Evolutionary conservation across 805 yeast species (phyloP).

Genomic region (Candida jianshihensis): DNA sequence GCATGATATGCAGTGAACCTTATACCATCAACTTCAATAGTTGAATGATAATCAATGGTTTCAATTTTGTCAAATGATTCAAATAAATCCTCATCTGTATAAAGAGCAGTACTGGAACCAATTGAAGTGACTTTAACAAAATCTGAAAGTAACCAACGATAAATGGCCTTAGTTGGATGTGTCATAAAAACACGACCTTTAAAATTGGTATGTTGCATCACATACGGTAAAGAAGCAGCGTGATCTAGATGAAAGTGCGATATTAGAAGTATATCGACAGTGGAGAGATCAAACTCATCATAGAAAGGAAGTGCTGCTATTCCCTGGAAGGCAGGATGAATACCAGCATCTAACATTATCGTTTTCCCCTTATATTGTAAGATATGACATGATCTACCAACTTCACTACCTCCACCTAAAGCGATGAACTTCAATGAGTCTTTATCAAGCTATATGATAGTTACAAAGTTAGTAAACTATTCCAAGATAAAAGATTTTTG

Average conservation of each 20-base stretch:
- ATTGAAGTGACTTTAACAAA: constrained; percentile 81
- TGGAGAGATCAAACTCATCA: constrained; percentile 88
- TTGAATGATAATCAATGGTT: constrained; percentile 92
- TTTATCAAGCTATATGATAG: constrained; percentile 3
- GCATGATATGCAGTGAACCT: constrained; percentile 98
- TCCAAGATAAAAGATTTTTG: no score
- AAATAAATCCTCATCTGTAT: constrained; percentile 84
- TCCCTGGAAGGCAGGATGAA: constrained; percentile 93
- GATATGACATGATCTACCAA: constrained; percentile 93
- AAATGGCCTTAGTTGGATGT: constrained; percentile 97
- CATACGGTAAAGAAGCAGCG: constrained; percentile 96
- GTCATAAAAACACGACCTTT: constrained; percentile 98
- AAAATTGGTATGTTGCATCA: constrained; percentile 93
- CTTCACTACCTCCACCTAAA: constrained; percentile 97
- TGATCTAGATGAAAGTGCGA: constrained; percentile 97
- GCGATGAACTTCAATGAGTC: constrained; percentile 65
- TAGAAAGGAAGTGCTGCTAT: constrained; percentile 88
- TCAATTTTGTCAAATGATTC: constrained; percentile 87
- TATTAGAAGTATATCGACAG: constrained; percentile 77
- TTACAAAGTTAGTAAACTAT: neutral
- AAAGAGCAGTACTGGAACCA: constrained; percentile 44
- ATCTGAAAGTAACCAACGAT: constrained; percentile 90
- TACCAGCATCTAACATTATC: constrained; percentile 96
- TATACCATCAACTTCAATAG: constrained; percentile 89
- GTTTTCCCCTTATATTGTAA: constrained; percentile 89